Evolutionary conservation across 495 filamentous ascomycete species (phyloP).

Genomic region (Penicillium salamii): DNA sequence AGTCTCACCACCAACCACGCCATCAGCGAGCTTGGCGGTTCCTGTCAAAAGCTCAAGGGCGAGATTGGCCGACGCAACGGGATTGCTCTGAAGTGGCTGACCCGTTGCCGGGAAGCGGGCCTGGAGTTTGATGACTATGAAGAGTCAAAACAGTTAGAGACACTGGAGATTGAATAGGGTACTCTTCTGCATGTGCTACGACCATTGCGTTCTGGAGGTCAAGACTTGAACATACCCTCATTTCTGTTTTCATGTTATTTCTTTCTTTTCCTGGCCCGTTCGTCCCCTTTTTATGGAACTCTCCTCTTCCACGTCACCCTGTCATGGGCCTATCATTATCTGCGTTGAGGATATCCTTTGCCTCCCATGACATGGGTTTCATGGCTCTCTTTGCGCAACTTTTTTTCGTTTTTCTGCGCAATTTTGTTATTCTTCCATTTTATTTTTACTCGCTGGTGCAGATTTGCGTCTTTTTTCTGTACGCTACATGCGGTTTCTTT

Average conservation of each 20-base stretch:
- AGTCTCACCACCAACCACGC: constrained; percentile 94
- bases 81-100: constrained; percentile 70
- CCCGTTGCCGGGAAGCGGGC: constrained; percentile 72
- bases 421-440: neutral
- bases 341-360: neutral
- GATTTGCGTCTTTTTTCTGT: constrained; percentile 3
- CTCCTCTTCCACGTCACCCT: neutral
- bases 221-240: constrained; percentile 31
- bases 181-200: constrained; percentile 30
- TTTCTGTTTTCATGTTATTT: neutral
- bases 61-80: constrained; percentile 61
- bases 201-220: constrained; percentile 23
- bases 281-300: constrained; percentile 2
- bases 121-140: constrained; percentile 55
- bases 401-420: neutral
- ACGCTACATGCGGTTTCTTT: constrained; percentile 1
- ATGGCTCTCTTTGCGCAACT: neutral
- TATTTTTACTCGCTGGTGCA: neutral
- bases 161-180: constrained; percentile 36
- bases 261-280: constrained; percentile 2
- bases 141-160: constrained; percentile 41
- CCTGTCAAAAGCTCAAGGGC: constrained; percentile 85
- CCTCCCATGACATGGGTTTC: no score
- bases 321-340: neutral
- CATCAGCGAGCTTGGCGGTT: constrained; percentile 81